Percentiles rank a stretch among this genome's conserved stretches.
Conservation (phyloP, 441 rosid genomes). For the Erodium chrysanthum region DNA sequence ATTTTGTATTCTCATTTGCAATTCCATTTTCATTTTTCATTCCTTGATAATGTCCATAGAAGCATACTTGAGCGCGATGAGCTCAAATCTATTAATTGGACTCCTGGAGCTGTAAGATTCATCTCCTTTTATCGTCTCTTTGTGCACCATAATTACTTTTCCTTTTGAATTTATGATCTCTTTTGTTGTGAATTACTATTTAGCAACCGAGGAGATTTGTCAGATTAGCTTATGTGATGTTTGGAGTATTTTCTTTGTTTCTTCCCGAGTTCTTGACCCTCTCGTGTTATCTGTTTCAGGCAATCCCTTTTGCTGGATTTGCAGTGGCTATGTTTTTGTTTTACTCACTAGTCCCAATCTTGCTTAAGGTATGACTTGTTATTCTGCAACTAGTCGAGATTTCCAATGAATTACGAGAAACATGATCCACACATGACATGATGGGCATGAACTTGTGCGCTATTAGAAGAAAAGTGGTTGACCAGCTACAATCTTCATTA, state of each 20-base stretch:
- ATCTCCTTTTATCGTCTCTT: neutral
- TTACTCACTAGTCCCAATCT: constrained; percentile 68
- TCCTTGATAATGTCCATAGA: constrained; percentile 44
- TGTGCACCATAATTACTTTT: too few relatives aligned
- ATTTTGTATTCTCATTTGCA: neutral
- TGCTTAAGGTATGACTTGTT: constrained; percentile 53
- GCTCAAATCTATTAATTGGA: constrained; percentile 66
- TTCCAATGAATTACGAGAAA: too few relatives aligned
- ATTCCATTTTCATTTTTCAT: constrained; percentile 2
- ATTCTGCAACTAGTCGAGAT: too few relatives aligned
- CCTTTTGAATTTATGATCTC: too few relatives aligned
- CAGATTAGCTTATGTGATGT: neutral
- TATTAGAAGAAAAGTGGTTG: too few relatives aligned
- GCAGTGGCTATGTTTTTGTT: constrained; percentile 63
- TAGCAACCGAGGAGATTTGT: too few relatives aligned
- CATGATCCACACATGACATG: too few relatives aligned
- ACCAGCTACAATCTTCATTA: too few relatives aligned
- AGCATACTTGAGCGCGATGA: constrained; percentile 64
- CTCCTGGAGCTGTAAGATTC: constrained; percentile 55
- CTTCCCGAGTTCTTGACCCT: neutral
- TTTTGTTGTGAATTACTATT: too few relatives aligned
- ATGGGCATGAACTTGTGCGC: too few relatives aligned
- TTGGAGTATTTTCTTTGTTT: neutral
- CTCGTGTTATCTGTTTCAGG: constrained; percentile 38
- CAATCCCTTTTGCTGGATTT: constrained; percentile 60